These are phyloP conservation scores for Aphanomyces invadans DNA, from an alignment of 352 stramenopile species.

Conservation along the genomic window DNA sequence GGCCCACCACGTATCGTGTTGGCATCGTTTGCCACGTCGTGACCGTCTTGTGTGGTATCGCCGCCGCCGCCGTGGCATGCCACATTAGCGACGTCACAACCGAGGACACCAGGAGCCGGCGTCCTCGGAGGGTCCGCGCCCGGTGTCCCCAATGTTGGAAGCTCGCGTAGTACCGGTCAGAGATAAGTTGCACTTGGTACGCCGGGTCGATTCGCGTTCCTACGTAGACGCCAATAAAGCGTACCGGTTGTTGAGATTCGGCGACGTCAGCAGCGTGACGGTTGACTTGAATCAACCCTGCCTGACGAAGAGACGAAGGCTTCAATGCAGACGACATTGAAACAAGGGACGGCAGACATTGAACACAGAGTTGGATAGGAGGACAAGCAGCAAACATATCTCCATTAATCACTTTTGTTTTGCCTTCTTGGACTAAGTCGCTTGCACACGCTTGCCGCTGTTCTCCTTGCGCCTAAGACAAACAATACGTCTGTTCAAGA, in stretches of 20 bases:
- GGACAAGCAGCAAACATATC: too few species aligned
- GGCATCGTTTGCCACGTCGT: neutral
- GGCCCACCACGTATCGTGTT: neutral
- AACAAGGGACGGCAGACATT: too few species aligned
- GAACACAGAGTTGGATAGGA: too few species aligned
- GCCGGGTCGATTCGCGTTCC: neutral
- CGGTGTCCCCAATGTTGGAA: neutral
- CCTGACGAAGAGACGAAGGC: too few species aligned
- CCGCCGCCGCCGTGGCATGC: neutral
- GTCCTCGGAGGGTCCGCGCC: neutral
- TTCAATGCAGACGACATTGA: too few species aligned
- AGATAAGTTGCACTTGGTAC: neutral
- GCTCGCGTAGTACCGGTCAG: neutral
- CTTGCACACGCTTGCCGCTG: neutral
- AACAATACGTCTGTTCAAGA: neutral
- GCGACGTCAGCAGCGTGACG: neutral
- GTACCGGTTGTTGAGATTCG: neutral
- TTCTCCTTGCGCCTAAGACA: neutral
- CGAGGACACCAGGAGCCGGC: neutral
- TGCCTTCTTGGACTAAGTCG: conserved; percentile 5
- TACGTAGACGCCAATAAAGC: neutral
- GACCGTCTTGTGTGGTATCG: neutral
- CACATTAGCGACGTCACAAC: neutral
- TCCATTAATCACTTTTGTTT: conserved; percentile 12
- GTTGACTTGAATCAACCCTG: too few species aligned